Base-by-base conservation (phyloP, 1,139 yeast species). In the Nadsonia starkeyi-henricii region DNA sequence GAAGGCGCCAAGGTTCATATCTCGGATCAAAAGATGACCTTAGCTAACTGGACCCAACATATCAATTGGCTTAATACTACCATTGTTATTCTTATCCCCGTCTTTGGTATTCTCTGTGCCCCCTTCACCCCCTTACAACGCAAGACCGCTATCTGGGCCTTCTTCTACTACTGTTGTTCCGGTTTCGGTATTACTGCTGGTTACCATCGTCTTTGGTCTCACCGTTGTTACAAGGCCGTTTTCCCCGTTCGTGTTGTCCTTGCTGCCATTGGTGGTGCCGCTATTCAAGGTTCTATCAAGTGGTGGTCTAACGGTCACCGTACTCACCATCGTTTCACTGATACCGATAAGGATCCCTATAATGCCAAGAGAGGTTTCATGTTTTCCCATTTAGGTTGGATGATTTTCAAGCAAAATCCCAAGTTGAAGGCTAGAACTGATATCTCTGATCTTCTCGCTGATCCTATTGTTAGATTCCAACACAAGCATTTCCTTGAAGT, bases 301-400 rank as follows among this genome's bases (percentile, higher is more conserved):
- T 93, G 98, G 98, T 91, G 98, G 98, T 81, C 93, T 49, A 96
- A 91, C 65, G 83, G 93, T 50, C 98, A 91, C 72, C 81, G 98
- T 73, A 78, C 93, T 55, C 98, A 91, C 71, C 98, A 91, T 73
- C 78, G 98, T 69, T 91, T 83, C 73, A 91, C 97, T 17, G 98
- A 91, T 70, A 91, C 98, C 45, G 74, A 79, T 54, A 83, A 95
- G 75, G 98, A 91, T 67, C 98, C 98, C 49, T 93, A 91, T 67
- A 95, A 88, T 62, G 98, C 97, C 46, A 81, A 95, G 71, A 77
- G 78, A 60, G 98, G 98, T 23, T 84, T 91, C 70, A 85, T 94
- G 93, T 89, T 75, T 70, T 81, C 95, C 41, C 98, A 91, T 73
- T 73, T 91, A 75, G 97, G 97, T 47, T 91, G 98, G 98, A 89